These are phyloP conservation scores for Fonsecaea multimorphosa DNA, from an alignment of 2,329 filamentous ascomycete genomes.

Conservation along the genomic window DNA sequence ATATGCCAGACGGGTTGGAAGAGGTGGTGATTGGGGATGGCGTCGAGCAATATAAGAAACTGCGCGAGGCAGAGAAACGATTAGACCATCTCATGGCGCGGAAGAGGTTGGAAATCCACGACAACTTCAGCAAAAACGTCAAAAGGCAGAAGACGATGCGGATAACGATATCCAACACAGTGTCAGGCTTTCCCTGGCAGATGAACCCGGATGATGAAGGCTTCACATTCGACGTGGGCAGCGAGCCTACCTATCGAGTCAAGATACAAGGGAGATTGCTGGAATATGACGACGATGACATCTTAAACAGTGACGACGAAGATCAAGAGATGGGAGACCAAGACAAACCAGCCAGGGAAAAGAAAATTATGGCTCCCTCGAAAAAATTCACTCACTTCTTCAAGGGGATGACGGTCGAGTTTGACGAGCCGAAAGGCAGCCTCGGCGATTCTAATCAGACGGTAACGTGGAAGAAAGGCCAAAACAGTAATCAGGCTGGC, in stretches of 20 bases:
- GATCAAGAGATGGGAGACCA: slow-evolving; percentile 52
- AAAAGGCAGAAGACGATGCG: slow-evolving; percentile 86
- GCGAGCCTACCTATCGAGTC: slow-evolving; percentile 81
- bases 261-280: slow-evolving; percentile 89
- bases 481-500: slow-evolving; percentile 59
- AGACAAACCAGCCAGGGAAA: slow-evolving; percentile 41
- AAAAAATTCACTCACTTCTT: slow-evolving; percentile 58
- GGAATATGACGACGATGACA: slow-evolving; percentile 67
- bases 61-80: slow-evolving; percentile 85
- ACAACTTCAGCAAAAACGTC: slow-evolving; percentile 74
- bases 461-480: slow-evolving; percentile 87
- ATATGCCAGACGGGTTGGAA: slow-evolving; percentile 87
- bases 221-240: slow-evolving; percentile 80
- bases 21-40: slow-evolving; percentile 81
- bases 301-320: slow-evolving; percentile 59
- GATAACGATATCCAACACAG: slow-evolving; percentile 94
- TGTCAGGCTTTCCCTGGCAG: slow-evolving; percentile 95
- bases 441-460: slow-evolving; percentile 52
- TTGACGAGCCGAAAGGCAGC: slow-evolving; percentile 53
- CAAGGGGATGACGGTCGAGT: slow-evolving; percentile 59
- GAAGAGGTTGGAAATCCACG: slow-evolving; percentile 88
- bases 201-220: slow-evolving; percentile 71
- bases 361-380: slow-evolving; percentile 44
- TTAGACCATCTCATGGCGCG: slow-evolving; percentile 93
- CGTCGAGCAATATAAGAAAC: slow-evolving; percentile 77